These are phyloP conservation scores for Aspergillus hancockii DNA, from an alignment of 495 filamentous ascomycete genomes.

Conservation along the genomic window DNA sequence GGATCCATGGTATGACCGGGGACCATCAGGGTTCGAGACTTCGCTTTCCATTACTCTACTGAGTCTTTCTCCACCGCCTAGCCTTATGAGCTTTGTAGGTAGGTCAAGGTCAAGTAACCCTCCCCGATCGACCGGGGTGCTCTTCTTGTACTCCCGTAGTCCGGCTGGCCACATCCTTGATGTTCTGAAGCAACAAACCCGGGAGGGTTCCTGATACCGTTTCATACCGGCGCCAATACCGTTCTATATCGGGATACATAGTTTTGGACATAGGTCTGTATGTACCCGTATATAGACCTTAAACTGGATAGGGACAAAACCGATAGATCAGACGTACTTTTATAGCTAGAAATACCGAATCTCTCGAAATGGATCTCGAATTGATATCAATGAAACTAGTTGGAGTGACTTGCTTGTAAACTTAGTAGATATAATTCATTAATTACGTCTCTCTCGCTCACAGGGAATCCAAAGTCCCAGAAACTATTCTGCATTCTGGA, in stretches of 20 bases:
- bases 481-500: not conserved
- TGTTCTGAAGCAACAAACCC: not conserved
- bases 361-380: not conserved
- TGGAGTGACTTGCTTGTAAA: not conserved
- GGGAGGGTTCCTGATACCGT: slow-evolving; percentile 11
- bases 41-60: not conserved
- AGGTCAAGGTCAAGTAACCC: not conserved
- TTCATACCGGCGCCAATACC: slow-evolving; percentile 4
- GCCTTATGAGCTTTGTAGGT: slow-evolving; percentile 1
- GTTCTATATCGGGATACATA: not conserved
- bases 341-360: not conserved
- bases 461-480: not conserved
- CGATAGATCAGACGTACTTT: not conserved
- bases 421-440: not conserved
- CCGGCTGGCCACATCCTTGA: not conserved
- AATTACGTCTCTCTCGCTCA: not conserved
- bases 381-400: not conserved
- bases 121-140: not conserved
- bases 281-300: too few relatives aligned
- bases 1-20: slow-evolving; percentile 3
- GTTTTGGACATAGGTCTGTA: not conserved
- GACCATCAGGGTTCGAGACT: slow-evolving; percentile 3
- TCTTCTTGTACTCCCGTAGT: not conserved
- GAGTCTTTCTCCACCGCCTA: not conserved
- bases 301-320: not conserved